Evolutionary conservation across 768 basidiomycete species (phyloP).

Genomic region (Collybia mongolica): DNA sequence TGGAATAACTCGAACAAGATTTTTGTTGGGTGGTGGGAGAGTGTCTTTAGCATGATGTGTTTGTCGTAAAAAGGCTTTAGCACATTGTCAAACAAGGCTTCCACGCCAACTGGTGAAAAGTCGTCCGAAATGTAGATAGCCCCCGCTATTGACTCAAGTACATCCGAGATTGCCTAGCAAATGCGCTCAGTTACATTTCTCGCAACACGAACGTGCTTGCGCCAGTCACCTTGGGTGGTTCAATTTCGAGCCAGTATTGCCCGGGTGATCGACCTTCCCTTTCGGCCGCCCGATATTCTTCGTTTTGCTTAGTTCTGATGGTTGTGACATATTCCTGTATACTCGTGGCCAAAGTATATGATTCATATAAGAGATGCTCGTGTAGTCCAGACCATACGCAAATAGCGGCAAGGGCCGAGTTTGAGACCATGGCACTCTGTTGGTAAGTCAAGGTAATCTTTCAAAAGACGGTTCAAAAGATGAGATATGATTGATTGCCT

Average conservation of each 20-base stretch:
- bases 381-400: constrained; percentile 71
- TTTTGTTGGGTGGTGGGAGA: constrained; percentile 78
- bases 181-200: constrained; percentile 1
- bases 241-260: constrained; percentile 78
- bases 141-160: constrained; percentile 78
- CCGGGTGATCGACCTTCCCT: constrained; percentile 51
- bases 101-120: constrained; percentile 59
- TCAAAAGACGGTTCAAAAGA: neutral
- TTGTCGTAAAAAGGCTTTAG: constrained; percentile 79
- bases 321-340: constrained; percentile 54
- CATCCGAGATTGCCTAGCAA: constrained; percentile 68
- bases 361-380: constrained; percentile 57
- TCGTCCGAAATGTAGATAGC: constrained; percentile 78
- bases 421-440: constrained; percentile 86
- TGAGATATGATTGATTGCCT: constrained; percentile 39
- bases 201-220: neutral
- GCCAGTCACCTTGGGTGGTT: constrained; percentile 69
- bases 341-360: constrained; percentile 43
- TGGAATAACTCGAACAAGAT: constrained; percentile 73
- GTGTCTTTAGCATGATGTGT: constrained; percentile 68
- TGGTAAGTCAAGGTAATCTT: neutral
- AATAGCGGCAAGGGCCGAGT: constrained; percentile 71
- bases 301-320: constrained; percentile 41
- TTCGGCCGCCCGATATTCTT: constrained; percentile 47
- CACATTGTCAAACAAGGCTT: constrained; percentile 64